These are phyloP conservation scores for Oenanthe javanica DNA, from an alignment of 140 eudicot genomes.

Conservation along the genomic window DNA sequence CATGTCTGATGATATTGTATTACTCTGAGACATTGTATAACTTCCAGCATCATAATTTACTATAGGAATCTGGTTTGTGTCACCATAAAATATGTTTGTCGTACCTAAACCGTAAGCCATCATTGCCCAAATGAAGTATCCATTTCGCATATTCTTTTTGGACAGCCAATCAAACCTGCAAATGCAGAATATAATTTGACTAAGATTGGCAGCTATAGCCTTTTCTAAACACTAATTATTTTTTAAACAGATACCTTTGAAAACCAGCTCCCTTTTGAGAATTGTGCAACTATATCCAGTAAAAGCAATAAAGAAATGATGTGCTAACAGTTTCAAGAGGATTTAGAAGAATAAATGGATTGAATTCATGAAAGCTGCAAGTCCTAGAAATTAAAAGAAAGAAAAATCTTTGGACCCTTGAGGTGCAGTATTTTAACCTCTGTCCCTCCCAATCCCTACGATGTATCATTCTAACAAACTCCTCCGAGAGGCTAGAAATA, in stretches of 20 bases:
- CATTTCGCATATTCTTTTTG: constrained; percentile 60
- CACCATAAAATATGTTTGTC: neutral
- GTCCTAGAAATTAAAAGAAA: neutral
- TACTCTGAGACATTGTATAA: neutral
- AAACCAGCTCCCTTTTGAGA: neutral
- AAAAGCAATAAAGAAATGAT: neutral
- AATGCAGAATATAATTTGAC: constrained; percentile 9
- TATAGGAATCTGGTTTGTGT: neutral
- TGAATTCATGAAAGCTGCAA: neutral
- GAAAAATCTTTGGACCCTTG: neutral
- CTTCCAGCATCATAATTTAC: neutral
- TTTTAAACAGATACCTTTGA: neutral
- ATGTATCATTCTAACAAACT: neutral
- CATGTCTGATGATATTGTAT: neutral
- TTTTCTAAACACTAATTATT: neutral
- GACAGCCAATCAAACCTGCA: constrained; percentile 93
- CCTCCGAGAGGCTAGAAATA: neutral
- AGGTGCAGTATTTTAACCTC: neutral
- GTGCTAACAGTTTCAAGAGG: neutral
- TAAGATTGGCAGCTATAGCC: neutral
- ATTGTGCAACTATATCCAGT: neutral
- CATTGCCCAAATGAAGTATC: constrained; percentile 95
- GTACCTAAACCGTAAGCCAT: constrained; percentile 89
- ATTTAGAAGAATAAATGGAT: neutral
- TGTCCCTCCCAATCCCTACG: neutral